A percentile compares a stretch with the other conserved stretches of the same genome.
Conservation (phyloP, 129 eudicot genomes). For the Tagetes patula region DNA sequence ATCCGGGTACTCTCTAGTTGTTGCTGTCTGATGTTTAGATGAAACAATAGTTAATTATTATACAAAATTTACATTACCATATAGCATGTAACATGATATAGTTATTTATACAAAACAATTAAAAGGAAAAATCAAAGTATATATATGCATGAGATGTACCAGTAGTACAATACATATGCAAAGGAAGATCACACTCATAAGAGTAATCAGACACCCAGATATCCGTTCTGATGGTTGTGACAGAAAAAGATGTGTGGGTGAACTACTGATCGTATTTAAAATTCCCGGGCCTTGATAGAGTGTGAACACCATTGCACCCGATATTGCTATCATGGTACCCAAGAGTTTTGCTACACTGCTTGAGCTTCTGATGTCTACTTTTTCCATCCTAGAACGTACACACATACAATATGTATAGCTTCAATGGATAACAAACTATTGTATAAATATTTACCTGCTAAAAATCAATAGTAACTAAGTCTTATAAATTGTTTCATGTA, state of each 20-base stretch:
- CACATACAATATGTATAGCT: too few relatives aligned
- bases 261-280: neutral
- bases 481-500: too few relatives aligned
- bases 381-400: constrained; percentile 42
- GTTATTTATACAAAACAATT: too few relatives aligned
- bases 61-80: neutral
- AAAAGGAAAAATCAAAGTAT: too few relatives aligned
- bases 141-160: neutral
- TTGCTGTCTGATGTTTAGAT: constrained; percentile 1
- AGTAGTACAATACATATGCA: constrained; percentile 15
- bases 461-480: neutral
- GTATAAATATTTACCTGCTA: neutral
- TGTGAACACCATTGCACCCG: constrained; percentile 38
- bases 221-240: constrained; percentile 20
- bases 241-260: neutral
- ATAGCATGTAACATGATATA: neutral
- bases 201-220: constrained; percentile 16
- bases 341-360: constrained; percentile 33
- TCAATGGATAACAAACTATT: neutral
- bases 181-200: neutral
- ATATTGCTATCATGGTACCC: constrained; percentile 37
- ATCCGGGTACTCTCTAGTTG: constrained; percentile 27
- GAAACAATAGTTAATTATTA: neutral
- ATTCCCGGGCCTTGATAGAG: constrained; percentile 40
- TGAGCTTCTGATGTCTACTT: constrained; percentile 31